A percentile compares a stretch with the other conserved stretches of the same genome.
Conservation (phyloP, 352 stramenopile genomes). For the Globisporangium uncinulatum region DNA sequence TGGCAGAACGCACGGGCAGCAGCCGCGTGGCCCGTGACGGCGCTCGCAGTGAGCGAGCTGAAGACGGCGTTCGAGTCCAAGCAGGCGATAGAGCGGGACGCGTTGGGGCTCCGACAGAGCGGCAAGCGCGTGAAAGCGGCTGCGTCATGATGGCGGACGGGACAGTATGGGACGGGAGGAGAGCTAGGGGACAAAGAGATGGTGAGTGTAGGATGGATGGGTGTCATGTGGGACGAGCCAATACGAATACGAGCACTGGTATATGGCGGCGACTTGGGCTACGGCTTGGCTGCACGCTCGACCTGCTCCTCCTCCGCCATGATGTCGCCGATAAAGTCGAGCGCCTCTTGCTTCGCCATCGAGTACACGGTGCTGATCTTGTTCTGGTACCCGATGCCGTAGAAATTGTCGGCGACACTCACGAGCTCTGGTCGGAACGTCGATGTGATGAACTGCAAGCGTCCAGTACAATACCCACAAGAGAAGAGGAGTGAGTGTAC, state of each 20-base stretch:
- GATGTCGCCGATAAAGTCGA: slow-evolving; percentile 95
- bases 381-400: slow-evolving; percentile 98
- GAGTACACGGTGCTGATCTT: slow-evolving; percentile 95
- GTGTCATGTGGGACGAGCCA: too few species aligned
- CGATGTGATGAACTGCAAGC: slow-evolving; percentile 93
- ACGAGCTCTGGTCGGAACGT: slow-evolving; percentile 99
- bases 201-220: too few species aligned
- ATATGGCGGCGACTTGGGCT: neutral
- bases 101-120: slow-evolving; percentile 58
- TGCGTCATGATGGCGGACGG: slow-evolving; percentile 14
- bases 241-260: slow-evolving; percentile 3
- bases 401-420: slow-evolving; percentile 94
- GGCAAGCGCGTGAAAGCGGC: slow-evolving; percentile 56
- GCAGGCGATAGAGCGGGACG: slow-evolving; percentile 65
- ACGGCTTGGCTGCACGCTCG: slow-evolving; percentile 23
- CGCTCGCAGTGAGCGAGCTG: slow-evolving; percentile 43
- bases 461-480: neutral
- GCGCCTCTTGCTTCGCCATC: slow-evolving; percentile 95
- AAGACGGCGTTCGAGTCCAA: slow-evolving; percentile 72
- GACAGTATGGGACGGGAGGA: neutral
- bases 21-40: slow-evolving; percentile 62
- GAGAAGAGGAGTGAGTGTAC: neutral
- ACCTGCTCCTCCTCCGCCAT: slow-evolving; percentile 87
- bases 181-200: too few species aligned
- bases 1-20: slow-evolving; percentile 89